These are phyloP conservation scores for Rickenella mellea DNA, from an alignment of 768 basidiomycete genomes.

Conservation along the genomic window DNA sequence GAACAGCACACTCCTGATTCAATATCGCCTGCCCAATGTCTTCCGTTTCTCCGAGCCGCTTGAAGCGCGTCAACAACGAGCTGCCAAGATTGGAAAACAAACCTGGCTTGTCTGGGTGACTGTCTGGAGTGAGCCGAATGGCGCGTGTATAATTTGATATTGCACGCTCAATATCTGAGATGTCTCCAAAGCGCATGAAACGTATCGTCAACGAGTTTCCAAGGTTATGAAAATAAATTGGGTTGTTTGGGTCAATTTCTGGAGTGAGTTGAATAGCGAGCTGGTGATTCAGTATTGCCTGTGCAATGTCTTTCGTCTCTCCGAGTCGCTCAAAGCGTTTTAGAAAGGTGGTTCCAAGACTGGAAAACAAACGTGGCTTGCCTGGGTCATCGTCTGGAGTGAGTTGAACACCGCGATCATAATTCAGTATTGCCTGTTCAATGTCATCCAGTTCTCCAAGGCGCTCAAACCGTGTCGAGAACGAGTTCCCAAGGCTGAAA, in stretches of 20 bases:
- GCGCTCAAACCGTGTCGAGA: conserved; percentile 3
- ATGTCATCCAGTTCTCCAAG: conserved; percentile 5
- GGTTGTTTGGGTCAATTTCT: background rate
- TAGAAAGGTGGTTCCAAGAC: background rate
- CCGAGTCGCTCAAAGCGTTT: conserved; percentile 3
- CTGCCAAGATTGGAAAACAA: background rate
- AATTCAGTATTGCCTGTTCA: conserved; percentile 2
- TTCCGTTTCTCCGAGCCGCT: background rate
- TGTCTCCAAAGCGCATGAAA: background rate
- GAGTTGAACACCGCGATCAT: background rate
- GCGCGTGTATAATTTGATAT: background rate
- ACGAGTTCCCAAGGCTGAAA: conserved; percentile 3
- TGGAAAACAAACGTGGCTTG: background rate
- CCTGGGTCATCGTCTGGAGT: background rate
- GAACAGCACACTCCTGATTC: background rate
- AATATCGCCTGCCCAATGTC: conserved; percentile 1
- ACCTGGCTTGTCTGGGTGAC: background rate
- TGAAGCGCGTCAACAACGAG: background rate
- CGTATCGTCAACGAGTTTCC: background rate
- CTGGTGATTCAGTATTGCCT: background rate
- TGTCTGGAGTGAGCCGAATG: background rate
- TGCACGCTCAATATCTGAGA: background rate
- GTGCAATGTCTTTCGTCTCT: background rate
- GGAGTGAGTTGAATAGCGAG: background rate
- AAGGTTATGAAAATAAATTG: conserved; percentile 1